phyloP scores from a whole-genome alignment of 2,329 filamentous ascomycete species.

The Aspergillus sp. region DNA sequence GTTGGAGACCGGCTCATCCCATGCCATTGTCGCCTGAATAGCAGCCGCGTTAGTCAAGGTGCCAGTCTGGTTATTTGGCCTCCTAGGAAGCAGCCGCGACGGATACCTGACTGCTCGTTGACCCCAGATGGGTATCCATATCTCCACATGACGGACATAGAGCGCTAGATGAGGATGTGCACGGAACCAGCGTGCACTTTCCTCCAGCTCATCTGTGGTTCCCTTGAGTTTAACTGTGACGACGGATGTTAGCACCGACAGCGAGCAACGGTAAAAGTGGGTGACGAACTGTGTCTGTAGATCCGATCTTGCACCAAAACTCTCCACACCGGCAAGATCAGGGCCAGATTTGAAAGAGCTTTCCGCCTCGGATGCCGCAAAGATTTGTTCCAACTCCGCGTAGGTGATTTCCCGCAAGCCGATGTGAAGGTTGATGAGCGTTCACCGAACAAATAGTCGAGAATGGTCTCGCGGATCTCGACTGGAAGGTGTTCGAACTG shows the following conservation, averaged over 20 bases:
- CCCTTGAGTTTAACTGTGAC: conserved; percentile 69
- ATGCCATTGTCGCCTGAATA: conserved; percentile 25
- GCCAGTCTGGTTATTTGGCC: conserved; percentile 23
- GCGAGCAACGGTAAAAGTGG: neutral
- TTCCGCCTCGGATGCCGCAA: conserved; percentile 67
- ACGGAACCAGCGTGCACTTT: conserved; percentile 62
- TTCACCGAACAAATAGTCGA: conserved; percentile 71
- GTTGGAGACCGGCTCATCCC: conserved; percentile 28
- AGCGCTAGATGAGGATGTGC: conserved; percentile 58
- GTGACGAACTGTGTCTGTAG: conserved; percentile 61
- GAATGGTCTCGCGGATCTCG: conserved; percentile 70
- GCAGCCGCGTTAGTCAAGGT: conserved; percentile 22
- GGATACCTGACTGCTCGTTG: conserved; percentile 54
- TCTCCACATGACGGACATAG: conserved; percentile 71
- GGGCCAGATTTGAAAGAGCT: conserved; percentile 64
- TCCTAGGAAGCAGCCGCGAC: conserved; percentile 31
- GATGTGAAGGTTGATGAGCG: conserved; percentile 61
- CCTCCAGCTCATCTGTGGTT: conserved; percentile 61
- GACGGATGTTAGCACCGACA: neutral
- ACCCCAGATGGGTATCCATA: conserved; percentile 73
- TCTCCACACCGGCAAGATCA: conserved; percentile 62
- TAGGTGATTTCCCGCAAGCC: conserved; percentile 51
- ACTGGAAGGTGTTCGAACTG: conserved; percentile 54
- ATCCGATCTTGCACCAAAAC: conserved; percentile 68
- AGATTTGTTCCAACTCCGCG: conserved; percentile 63